Evolutionary conservation across 2,329 filamentous ascomycete genomes (phyloP).

Genomic region (Davidsoniella australis): DNA sequence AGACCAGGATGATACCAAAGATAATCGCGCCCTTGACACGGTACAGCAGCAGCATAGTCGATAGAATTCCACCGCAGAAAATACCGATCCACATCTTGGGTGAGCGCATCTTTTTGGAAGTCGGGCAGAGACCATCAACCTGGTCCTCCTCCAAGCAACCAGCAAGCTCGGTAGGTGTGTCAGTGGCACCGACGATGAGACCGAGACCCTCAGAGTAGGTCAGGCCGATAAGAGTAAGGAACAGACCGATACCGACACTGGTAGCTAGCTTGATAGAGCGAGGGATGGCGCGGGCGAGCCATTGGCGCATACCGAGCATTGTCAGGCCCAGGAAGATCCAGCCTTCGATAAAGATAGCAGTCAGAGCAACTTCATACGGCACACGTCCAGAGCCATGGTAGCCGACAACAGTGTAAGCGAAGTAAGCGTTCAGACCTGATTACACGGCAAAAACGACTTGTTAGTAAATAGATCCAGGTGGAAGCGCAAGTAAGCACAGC

Average conservation of each 20-base stretch:
- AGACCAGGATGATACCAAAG: slow-evolving; percentile 64
- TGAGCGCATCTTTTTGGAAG: slow-evolving; percentile 57
- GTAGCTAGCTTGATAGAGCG: slow-evolving; percentile 75
- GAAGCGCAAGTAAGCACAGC: neutral
- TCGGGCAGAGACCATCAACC: slow-evolving; percentile 36
- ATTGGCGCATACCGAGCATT: slow-evolving; percentile 66
- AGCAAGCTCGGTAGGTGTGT: slow-evolving; percentile 57
- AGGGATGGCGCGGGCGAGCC: slow-evolving; percentile 71
- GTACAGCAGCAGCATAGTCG: slow-evolving; percentile 67
- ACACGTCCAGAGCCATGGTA: slow-evolving; percentile 57
- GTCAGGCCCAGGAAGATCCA: slow-evolving; percentile 71
- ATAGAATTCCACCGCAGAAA: slow-evolving; percentile 69
- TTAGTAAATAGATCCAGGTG: slow-evolving; percentile 2
- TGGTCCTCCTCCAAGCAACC: slow-evolving; percentile 37
- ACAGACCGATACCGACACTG: slow-evolving; percentile 71
- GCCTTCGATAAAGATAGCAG: slow-evolving; percentile 77
- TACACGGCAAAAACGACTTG: neutral
- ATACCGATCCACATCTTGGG: slow-evolving; percentile 79
- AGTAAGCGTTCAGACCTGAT: slow-evolving; percentile 61
- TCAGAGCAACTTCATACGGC: slow-evolving; percentile 59
- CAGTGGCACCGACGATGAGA: slow-evolving; percentile 48
- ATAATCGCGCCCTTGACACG: slow-evolving; percentile 78
- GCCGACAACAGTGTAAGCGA: slow-evolving; percentile 61
- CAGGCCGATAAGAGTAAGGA: slow-evolving; percentile 57
- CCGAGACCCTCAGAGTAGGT: slow-evolving; percentile 75